These are phyloP conservation scores for Picea glauca DNA, from an alignment of 75 land plant genomes.

Conservation along the genomic window DNA sequence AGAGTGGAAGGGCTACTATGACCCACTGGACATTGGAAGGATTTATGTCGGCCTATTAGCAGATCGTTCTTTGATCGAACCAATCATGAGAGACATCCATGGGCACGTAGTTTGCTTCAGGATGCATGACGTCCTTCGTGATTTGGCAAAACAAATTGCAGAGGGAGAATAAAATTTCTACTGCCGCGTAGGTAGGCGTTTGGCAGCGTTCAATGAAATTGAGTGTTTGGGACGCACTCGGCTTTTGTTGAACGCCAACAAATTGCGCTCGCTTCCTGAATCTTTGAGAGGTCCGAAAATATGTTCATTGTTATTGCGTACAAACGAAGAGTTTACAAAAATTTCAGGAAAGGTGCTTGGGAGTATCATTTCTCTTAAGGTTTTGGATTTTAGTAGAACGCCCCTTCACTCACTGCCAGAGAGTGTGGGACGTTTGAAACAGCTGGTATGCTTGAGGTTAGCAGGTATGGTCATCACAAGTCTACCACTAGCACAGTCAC, in stretches of 20 bases:
- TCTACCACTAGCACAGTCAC: neutral
- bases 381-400: neutral
- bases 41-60: neutral
- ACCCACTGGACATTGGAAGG: neutral
- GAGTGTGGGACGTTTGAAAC: neutral
- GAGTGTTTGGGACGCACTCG: neutral
- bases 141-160: conserved; percentile 3
- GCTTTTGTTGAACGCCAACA: neutral
- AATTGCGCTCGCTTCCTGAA: neutral
- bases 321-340: neutral
- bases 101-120: neutral
- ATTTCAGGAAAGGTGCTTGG: neutral
- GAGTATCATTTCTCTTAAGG: neutral
- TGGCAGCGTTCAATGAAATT: neutral
- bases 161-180: neutral
- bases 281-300: neutral
- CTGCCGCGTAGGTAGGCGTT: neutral
- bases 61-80: neutral
- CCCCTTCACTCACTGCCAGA: neutral
- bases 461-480: neutral
- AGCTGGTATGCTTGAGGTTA: neutral
- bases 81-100: neutral
- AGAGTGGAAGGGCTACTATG: neutral
- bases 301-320: neutral
- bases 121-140: conserved; percentile 12